phyloP scores from a whole-genome alignment of 2,329 filamentous ascomycete species.

The Calycina herbarum region DNA sequence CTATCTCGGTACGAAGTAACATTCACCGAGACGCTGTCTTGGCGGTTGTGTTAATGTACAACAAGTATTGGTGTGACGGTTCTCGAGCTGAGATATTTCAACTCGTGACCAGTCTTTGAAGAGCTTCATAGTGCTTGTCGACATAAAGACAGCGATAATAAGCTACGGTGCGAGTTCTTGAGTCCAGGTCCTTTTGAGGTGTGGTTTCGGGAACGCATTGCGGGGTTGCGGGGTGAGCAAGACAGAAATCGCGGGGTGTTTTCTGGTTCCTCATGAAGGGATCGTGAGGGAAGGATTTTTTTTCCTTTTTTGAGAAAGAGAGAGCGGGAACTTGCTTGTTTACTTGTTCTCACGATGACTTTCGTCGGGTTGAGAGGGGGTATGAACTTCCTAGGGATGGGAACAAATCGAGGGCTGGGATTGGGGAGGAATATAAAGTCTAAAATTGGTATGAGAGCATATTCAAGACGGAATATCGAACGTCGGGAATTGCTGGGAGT shows the following conservation, averaged over 20 bases:
- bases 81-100: background rate
- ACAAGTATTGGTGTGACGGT: background rate
- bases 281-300: background rate
- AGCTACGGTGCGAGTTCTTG: too few species aligned
- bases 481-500: too few species aligned
- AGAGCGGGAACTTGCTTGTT: background rate
- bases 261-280: background rate
- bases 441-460: background rate
- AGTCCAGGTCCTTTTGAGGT: too few species aligned
- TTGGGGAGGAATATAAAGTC: background rate
- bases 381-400: background rate
- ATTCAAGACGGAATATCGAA: background rate
- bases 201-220: too few species aligned
- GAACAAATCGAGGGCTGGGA: background rate
- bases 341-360: background rate
- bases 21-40: background rate
- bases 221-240: too few species aligned
- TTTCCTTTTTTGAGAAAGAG: background rate
- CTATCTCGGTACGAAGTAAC: too few species aligned
- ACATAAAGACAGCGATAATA: too few species aligned
- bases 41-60: background rate
- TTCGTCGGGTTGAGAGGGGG: background rate
- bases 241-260: too few species aligned
- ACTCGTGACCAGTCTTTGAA: background rate
- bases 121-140: background rate